Conservation (phyloP, 768 basidiomycete species). For the Terana coerulea region DNA sequence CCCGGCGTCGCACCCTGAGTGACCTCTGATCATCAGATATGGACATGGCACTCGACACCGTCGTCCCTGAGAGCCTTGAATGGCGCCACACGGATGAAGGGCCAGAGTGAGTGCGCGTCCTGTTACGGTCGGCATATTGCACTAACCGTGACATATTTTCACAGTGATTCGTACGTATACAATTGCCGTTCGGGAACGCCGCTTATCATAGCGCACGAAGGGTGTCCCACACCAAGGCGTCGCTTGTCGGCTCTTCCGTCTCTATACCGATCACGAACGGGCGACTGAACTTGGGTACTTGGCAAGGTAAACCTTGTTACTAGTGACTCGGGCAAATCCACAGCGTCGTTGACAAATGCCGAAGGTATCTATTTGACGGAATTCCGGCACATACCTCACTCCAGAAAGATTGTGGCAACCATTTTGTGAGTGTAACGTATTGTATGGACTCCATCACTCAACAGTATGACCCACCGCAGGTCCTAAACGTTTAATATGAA, state of each 20-base stretch:
- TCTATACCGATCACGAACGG: slow-evolving; percentile 82
- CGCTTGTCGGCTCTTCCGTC: slow-evolving; percentile 79
- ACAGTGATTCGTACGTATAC: slow-evolving; percentile 68
- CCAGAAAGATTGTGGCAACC: slow-evolving; percentile 73
- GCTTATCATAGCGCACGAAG: slow-evolving; percentile 32
- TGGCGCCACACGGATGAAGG: slow-evolving; percentile 93
- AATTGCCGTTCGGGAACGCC: background rate
- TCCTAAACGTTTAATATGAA: background rate
- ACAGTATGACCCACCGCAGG: background rate
- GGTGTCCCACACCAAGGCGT: slow-evolving; percentile 88
- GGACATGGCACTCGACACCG: slow-evolving; percentile 88
- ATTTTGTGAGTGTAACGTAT: slow-evolving; percentile 52
- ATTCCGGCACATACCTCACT: slow-evolving; percentile 67
- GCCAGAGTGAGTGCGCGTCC: slow-evolving; percentile 59
- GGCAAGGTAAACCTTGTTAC: slow-evolving; percentile 64
- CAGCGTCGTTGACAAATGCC: background rate
- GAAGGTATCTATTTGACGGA: slow-evolving; percentile 84
- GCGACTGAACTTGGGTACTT: slow-evolving; percentile 78
- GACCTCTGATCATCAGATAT: slow-evolving; percentile 59
- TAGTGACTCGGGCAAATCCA: background rate
- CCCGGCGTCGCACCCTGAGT: slow-evolving; percentile 6
- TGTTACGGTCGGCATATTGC: background rate
- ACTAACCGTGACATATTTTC: slow-evolving; percentile 11
- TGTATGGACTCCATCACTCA: background rate
- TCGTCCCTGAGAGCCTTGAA: slow-evolving; percentile 78